phyloP scores from a whole-genome alignment of 371 early-diverging fungal genomes.

The Lichtheimia hyalospora region DNA sequence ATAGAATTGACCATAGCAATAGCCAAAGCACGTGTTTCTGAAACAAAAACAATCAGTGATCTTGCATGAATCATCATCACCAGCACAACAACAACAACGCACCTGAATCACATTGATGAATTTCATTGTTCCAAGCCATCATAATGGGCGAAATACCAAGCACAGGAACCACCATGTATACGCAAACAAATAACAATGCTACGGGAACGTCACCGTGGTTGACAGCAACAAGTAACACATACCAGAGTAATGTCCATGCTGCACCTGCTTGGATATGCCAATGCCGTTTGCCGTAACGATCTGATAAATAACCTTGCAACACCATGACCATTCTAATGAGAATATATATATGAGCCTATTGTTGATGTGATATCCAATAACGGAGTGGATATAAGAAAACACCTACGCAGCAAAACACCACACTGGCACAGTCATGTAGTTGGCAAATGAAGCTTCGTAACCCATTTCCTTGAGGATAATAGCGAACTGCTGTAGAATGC shows the following conservation, averaged over 20 bases:
- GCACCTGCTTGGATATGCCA: slow-evolving; percentile 40
- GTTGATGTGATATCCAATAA: no score
- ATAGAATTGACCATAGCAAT: slow-evolving; percentile 44
- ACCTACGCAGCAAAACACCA: slow-evolving; percentile 36
- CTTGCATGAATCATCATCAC: no score
- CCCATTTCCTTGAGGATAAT: slow-evolving; percentile 38
- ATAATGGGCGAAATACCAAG: slow-evolving; percentile 37
- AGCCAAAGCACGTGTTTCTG: slow-evolving; percentile 39
- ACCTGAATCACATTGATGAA: slow-evolving; percentile 25
- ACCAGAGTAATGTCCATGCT: slow-evolving; percentile 35
- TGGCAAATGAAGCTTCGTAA: slow-evolving; percentile 32
- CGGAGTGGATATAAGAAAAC: neutral
- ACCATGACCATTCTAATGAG: slow-evolving; percentile 26
- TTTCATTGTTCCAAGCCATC: slow-evolving; percentile 44
- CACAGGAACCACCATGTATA: slow-evolving; percentile 35
- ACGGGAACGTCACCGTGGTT: slow-evolving; percentile 34
- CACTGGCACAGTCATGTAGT: slow-evolving; percentile 46
- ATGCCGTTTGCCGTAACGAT: slow-evolving; percentile 29
- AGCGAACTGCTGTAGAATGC: slow-evolving; percentile 39
- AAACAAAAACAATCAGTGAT: slow-evolving; percentile 7
- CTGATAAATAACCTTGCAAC: slow-evolving; percentile 44
- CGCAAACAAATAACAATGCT: slow-evolving; percentile 28
- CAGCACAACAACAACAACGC: neutral
- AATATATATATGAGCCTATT: no score
- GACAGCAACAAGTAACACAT: slow-evolving; percentile 60